Conservation (phyloP, 768 basidiomycete species). For the Tulasnella sp. region DNA sequence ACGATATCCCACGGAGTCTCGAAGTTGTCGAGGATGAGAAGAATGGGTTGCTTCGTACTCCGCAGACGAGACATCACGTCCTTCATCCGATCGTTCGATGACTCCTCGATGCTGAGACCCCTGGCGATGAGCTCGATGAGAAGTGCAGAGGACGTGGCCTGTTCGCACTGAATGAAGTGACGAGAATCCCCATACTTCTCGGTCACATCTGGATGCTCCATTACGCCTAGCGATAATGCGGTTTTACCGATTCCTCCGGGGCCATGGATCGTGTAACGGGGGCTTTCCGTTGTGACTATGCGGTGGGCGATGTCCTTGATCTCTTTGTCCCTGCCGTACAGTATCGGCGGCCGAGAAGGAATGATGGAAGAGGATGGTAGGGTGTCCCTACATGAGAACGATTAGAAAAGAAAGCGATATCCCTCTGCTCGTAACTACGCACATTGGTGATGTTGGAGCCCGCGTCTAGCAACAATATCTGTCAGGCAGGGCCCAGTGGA, state of each 20-base stretch:
- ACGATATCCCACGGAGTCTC: constrained; percentile 32
- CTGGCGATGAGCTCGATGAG: constrained; percentile 24
- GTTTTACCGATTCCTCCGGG: constrained; percentile 34
- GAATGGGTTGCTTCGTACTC: constrained; percentile 21
- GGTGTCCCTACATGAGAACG: too few species aligned
- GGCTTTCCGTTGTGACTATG: neutral
- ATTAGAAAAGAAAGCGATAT: too few species aligned
- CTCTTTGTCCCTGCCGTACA: too few species aligned
- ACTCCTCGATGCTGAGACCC: constrained; percentile 21
- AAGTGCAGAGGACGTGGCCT: constrained; percentile 23
- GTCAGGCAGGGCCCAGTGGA: too few species aligned
- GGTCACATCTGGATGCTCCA: constrained; percentile 22
- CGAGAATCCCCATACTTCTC: constrained; percentile 22
- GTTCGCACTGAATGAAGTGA: constrained; percentile 30
- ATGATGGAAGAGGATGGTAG: too few species aligned
- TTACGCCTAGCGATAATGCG: constrained; percentile 27
- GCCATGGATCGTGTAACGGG: constrained; percentile 20
- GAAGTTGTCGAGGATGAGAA: constrained; percentile 33
- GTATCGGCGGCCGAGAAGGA: too few species aligned
- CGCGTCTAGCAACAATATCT: too few species aligned
- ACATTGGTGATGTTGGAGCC: too few species aligned
- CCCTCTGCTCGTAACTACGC: too few species aligned
- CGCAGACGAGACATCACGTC: constrained; percentile 23
- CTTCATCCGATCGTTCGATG: constrained; percentile 20
- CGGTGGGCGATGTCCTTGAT: too few species aligned